phyloP scores from a whole-genome alignment of 2,329 filamentous ascomycete genomes.

The Chaetomium strumarium region DNA sequence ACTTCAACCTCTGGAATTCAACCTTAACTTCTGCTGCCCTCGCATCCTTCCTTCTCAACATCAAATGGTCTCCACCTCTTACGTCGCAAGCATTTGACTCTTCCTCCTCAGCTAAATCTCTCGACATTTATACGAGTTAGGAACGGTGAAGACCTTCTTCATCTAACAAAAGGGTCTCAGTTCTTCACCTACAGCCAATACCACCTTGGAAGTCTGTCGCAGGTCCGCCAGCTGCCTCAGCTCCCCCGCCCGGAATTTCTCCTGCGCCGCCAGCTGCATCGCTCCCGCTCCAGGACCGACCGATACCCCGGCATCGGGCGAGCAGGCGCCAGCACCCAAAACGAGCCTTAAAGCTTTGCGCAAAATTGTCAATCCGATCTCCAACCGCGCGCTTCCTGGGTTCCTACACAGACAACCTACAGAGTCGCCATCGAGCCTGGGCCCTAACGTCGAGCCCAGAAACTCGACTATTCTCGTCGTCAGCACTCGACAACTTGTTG shows the following conservation, averaged over 20 bases:
- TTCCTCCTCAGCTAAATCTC: slow-evolving; percentile 9
- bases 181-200: slow-evolving; percentile 10
- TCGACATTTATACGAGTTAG: slow-evolving; percentile 13
- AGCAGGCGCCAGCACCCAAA: slow-evolving; percentile 12
- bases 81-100: slow-evolving; percentile 9
- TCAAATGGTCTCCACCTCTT: slow-evolving; percentile 14
- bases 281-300: slow-evolving; percentile 11
- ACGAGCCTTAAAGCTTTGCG: slow-evolving; percentile 7
- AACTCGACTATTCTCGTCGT: slow-evolving; percentile 12
- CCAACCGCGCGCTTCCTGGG: slow-evolving; percentile 1
- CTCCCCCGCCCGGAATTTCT: slow-evolving; percentile 15
- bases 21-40: slow-evolving; percentile 13
- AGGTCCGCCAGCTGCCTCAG: slow-evolving; percentile 17
- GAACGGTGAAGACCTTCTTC: not conserved
- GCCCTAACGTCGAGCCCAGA: slow-evolving; percentile 15
- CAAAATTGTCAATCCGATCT: slow-evolving; percentile 14
- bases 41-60: slow-evolving; percentile 11
- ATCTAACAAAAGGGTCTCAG: slow-evolving; percentile 14
- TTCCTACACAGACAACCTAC: not conserved
- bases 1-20: slow-evolving; percentile 21
- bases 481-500: slow-evolving; percentile 22
- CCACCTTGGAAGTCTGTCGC: slow-evolving; percentile 7
- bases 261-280: slow-evolving; percentile 21
- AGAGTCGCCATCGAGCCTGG: slow-evolving; percentile 9
- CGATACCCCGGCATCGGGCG: slow-evolving; percentile 12